Evolutionary conservation across 257 asterid genomes (phyloP), one percentile per base, ranked within the genome.

Genomic region (Solanum okadae): DNA sequence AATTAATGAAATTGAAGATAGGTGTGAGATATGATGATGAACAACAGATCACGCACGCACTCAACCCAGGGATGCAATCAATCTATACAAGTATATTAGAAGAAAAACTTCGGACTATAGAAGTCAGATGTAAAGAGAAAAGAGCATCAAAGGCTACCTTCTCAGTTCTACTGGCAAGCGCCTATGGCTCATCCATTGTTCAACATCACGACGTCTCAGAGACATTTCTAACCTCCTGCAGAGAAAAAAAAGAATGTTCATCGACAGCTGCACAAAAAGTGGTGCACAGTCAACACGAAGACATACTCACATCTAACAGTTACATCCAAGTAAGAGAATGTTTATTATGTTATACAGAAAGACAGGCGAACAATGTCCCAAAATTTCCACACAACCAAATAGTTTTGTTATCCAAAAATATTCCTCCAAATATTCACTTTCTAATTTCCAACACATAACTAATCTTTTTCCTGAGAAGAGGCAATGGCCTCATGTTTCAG

Each of bases 121-220:
- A 82, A 77, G 42, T 46, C 20, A 49, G 65, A 20, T 34, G 34
- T n/a, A 61, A 56, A 31, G 88, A 35, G 22, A 23, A 65, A 75
- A 81, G 86, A 76, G 67, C 72, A 49, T 34, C 72, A 85, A 29
- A 33, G 35, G 85, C 63, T 76, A 96, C 99, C 96, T 94, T 92
- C 94, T 92, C 85, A 96, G 90, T 31, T 88, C 93, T 89, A 88
- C 92, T 33, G 99, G 98, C 92, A 96, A 91, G 71, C 98, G 97
- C 20, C 98, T 96, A 78, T 95, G 98, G 63, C 98, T 93, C 99
- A 96, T 95, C 99, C 99, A 96, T 88, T 92, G 98, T 91, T 96
- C 99, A 86, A 95, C 96, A 88, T 96, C 98, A 56, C 98, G 98
- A 65, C 95, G 95, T 87, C 98, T 93, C 78, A 95, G 92, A 31